Evolutionary conservation across 2,329 filamentous ascomycete species (phyloP), one percentile per base, ranked within the genome.

Genomic region (Pestalotiopsis sp.): DNA sequence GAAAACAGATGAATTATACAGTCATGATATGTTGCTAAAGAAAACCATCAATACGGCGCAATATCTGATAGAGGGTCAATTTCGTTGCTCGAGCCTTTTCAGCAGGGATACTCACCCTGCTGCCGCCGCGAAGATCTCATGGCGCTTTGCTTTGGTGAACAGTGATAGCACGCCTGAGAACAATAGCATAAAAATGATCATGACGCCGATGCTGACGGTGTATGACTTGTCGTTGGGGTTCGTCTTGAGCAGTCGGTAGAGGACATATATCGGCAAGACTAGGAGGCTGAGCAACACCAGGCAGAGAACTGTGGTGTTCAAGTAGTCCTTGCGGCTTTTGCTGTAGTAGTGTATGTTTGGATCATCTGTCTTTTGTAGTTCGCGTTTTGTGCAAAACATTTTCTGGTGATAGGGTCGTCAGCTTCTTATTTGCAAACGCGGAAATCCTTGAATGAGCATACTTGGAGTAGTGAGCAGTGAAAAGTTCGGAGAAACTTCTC

Each of bases 1-100:
- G 6, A 14, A 41, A 41, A 14, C 39, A 41, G 25, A 25, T 25
- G 25, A 25, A 25, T 14, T 11, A 41, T 1, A 14, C 11, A 3
- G 12, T 66, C 63, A 25, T 25, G 31, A 58, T 4, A 66, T 66
- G 23, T 66, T 66, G 11, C 64, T 58, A 11, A 66, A 66, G 52
- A 66, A 66, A 2, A 66, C 64, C 52, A 66, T 58, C 31, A 66
- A 12, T 3, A 66, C 64, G 4, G 64, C 64, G 23, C 49, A 56
- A 12, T 66, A 66, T n/a, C 64, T 66, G 4, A 17, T 7, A 14
- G 17, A n/a, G 23, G 2, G 64, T 66, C 36, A 66, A 39, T 27
- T 9, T 14, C 2, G 4, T 14, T 4, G 23, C 14, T 14, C 1
- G 25, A 25, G 25, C 25, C 25, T 25, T 25, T 25, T 3, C 25